Evolutionary conservation across 2,329 filamentous ascomycete genomes (phyloP).

Genomic region (Byssothecium circinans): DNA sequence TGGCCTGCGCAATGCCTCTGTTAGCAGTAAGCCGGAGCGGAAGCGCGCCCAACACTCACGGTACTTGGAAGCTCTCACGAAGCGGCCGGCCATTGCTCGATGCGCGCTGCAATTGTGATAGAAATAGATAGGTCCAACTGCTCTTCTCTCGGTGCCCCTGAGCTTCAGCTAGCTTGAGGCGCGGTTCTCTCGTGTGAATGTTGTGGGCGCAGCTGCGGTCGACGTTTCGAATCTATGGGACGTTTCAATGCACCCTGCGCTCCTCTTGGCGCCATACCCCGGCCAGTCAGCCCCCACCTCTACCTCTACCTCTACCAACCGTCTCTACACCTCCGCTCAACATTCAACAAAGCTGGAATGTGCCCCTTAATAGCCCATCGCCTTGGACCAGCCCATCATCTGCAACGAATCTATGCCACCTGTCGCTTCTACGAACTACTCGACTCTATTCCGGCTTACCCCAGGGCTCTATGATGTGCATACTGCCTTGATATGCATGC

Average conservation of each 20-base stretch:
- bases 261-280: neutral
- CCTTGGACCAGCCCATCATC: no score
- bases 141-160: neutral
- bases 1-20: conserved; percentile 66
- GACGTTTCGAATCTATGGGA: neutral
- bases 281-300: no score
- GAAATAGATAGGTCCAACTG: conserved; percentile 10
- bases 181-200: neutral
- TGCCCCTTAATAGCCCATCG: no score
- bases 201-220: neutral
- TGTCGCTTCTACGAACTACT: no score
- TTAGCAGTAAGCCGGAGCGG: conserved; percentile 31
- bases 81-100: conserved; percentile 65
- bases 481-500: no score
- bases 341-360: no score
- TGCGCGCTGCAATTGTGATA: conserved; percentile 3
- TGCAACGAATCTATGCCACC: no score
- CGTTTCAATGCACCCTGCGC: neutral
- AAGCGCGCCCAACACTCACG: conserved; percentile 50
- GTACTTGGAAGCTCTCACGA: conserved; percentile 74
- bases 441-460: no score
- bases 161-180: neutral
- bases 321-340: no score
- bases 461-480: no score
- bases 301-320: no score